These are phyloP conservation scores for Alternaria incomplexa DNA, from an alignment of 2,329 filamentous ascomycete species.

Conservation along the genomic window DNA sequence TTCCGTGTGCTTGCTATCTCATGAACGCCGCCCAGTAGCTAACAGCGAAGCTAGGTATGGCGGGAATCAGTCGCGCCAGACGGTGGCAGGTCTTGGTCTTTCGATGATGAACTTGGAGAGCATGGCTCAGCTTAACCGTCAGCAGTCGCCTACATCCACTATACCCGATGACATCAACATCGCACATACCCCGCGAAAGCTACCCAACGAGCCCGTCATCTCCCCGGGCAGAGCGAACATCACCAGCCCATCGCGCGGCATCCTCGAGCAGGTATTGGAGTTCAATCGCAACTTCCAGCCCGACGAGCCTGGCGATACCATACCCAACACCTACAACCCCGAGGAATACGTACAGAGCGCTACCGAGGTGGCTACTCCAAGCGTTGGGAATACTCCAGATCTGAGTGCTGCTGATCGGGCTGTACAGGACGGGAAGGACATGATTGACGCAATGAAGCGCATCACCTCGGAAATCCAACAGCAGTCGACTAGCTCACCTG, in stretches of 20 bases:
- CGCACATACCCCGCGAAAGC: slow-evolving; percentile 12
- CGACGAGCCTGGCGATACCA: slow-evolving; percentile 41
- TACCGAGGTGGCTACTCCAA: slow-evolving; percentile 57
- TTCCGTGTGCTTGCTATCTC: slow-evolving; percentile 46
- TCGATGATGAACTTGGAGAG: slow-evolving; percentile 39
- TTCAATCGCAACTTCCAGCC: slow-evolving; percentile 43
- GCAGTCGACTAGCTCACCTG: slow-evolving; percentile 17
- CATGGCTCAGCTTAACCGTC: slow-evolving; percentile 28
- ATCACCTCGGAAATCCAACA: slow-evolving; percentile 34
- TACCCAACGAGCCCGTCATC: slow-evolving; percentile 24
- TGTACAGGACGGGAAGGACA: slow-evolving; percentile 43
- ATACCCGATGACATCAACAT: slow-evolving; percentile 34
- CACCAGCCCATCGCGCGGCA: slow-evolving; percentile 23
- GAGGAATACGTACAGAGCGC: slow-evolving; percentile 53
- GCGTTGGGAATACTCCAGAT: slow-evolving; percentile 51
- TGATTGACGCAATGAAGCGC: slow-evolving; percentile 39
- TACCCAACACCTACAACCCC: slow-evolving; percentile 45
- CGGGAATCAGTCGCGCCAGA: slow-evolving; percentile 28
- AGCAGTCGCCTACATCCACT: slow-evolving; percentile 41
- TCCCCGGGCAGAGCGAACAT: slow-evolving; percentile 23
- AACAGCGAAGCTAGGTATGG: slow-evolving; percentile 29
- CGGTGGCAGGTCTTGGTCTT: slow-evolving; percentile 40
- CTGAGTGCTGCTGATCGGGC: slow-evolving; percentile 42
- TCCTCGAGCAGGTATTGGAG: slow-evolving; percentile 35
- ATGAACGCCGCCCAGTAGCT: slow-evolving; percentile 38